These are phyloP conservation scores for Chrysoporthe puriensis DNA, from an alignment of 2,329 filamentous ascomycete genomes.

Conservation along the genomic window DNA sequence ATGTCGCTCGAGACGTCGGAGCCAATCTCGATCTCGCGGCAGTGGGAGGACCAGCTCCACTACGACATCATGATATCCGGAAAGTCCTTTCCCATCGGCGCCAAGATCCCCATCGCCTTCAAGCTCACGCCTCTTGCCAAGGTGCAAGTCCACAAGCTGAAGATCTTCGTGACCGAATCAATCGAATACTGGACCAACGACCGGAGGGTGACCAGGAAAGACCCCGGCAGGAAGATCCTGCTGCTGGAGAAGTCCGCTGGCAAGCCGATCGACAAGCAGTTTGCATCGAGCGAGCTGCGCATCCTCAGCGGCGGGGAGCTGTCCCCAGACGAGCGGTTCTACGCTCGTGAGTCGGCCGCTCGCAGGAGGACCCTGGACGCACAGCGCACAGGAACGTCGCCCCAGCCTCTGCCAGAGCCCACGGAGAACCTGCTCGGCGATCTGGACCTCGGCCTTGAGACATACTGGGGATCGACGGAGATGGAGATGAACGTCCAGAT, in stretches of 20 bases:
- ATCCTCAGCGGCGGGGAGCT: constrained; percentile 82
- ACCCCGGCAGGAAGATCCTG: constrained; percentile 81
- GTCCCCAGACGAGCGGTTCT: constrained; percentile 49
- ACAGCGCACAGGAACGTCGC: constrained; percentile 42
- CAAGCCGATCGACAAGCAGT: constrained; percentile 72
- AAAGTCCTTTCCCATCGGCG: constrained; percentile 89
- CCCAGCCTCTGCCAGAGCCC: constrained; percentile 52
- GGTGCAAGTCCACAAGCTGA: constrained; percentile 90
- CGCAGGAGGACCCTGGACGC: constrained; percentile 60
- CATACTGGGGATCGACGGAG: constrained; percentile 83
- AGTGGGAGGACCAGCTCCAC: constrained; percentile 93
- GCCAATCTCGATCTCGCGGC: constrained; percentile 89
- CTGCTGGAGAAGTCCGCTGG: constrained; percentile 89
- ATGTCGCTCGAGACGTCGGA: constrained; percentile 88
- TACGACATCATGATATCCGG: constrained; percentile 97
- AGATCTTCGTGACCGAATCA: constrained; percentile 88
- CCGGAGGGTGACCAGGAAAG: constrained; percentile 81
- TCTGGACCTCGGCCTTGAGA: constrained; percentile 69
- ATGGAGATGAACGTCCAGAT: constrained; percentile 94
- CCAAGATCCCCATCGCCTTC: constrained; percentile 89
- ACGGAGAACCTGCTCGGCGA: constrained; percentile 80
- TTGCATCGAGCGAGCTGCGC: constrained; percentile 74
- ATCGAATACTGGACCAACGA: constrained; percentile 90
- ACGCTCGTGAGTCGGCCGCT: constrained; percentile 52
- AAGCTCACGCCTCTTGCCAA: constrained; percentile 92